Conservation (phyloP, 164 flowering plant genomes). For the Berberis thunbergii region DNA sequence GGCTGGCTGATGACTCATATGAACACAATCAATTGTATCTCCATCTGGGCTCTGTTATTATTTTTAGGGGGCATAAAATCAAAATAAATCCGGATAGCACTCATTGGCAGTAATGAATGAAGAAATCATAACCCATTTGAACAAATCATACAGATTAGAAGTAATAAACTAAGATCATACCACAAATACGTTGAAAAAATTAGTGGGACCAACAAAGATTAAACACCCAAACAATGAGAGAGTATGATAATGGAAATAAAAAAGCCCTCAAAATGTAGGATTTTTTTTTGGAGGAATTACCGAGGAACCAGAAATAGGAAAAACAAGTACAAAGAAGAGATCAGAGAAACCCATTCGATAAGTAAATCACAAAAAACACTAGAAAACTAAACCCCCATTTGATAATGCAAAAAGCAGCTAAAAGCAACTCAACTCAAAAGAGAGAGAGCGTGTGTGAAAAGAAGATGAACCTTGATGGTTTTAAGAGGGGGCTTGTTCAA, state of each 20-base stretch:
- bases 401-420: background rate
- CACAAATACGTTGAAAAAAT: no score
- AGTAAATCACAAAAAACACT: background rate
- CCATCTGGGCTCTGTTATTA: constrained; percentile 88
- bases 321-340: background rate
- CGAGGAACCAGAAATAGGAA: background rate
- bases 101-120: background rate
- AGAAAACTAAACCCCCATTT: background rate
- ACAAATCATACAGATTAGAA: background rate
- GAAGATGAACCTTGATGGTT: constrained; percentile 41
- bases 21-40: constrained; percentile 89
- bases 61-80: background rate
- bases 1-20: constrained; percentile 74
- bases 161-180: background rate
- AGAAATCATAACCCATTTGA: background rate
- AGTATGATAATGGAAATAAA: no score
- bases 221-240: no score
- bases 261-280: no score
- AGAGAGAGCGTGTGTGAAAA: constrained; percentile 1
- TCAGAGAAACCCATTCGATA: background rate
- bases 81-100: background rate
- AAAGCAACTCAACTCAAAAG: background rate
- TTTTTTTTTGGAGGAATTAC: no score
- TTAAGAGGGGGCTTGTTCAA: constrained; percentile 72
- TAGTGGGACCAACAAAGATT: background rate